phyloP scores from a whole-genome alignment of 257 asterid genomes.

The Vinca minor region DNA sequence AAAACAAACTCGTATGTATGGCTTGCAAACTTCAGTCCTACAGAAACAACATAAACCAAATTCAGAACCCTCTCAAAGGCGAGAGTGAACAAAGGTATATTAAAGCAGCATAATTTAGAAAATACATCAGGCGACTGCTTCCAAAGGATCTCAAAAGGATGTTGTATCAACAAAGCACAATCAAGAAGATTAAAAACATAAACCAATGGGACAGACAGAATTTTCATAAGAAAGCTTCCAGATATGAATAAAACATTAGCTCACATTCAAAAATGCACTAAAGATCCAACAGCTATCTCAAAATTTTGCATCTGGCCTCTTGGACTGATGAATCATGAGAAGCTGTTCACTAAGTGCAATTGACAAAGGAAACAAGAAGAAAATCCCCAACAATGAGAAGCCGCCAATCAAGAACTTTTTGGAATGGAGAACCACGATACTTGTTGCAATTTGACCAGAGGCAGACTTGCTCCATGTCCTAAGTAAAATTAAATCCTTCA shows the following conservation, averaged over 20 bases:
- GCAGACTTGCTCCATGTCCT: slow-evolving; percentile 87
- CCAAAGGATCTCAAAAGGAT: slow-evolving; percentile 42
- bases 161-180: slow-evolving; percentile 39
- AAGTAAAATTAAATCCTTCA: slow-evolving; percentile 35
- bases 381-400: slow-evolving; percentile 61
- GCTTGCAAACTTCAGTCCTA: slow-evolving; percentile 41
- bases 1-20: slow-evolving; percentile 27
- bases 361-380: slow-evolving; percentile 78
- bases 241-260: slow-evolving; percentile 23
- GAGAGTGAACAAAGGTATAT: not conserved
- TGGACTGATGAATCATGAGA: slow-evolving; percentile 38
- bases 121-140: slow-evolving; percentile 37
- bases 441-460: slow-evolving; percentile 65
- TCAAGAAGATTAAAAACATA: slow-evolving; percentile 20
- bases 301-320: slow-evolving; percentile 44
- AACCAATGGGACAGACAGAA: slow-evolving; percentile 16
- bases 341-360: slow-evolving; percentile 70
- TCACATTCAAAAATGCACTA: slow-evolving; percentile 44
- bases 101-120: slow-evolving; percentile 12
- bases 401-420: slow-evolving; percentile 84
- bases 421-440: slow-evolving; percentile 59
- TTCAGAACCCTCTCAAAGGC: slow-evolving; percentile 4
- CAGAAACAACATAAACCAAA: not conserved
- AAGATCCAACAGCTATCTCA: slow-evolving; percentile 48
- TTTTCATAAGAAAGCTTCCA: slow-evolving; percentile 10